Percentiles rank a stretch among this genome's conserved stretches.
Conservation (phyloP, 345 rosid genomes). For the thale cress (Arabidopsis thaliana) region TAIR10.1 NC_003074.8:18678001-18678500, state of each 20-base stretch:
- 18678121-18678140: conserved; percentile 8
- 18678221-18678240: conserved; percentile 73
- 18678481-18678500: neutral
- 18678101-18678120: conserved; percentile 23
- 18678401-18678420: conserved; percentile 28
- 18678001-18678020: conserved; percentile 54
- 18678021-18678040: conserved; percentile 75
- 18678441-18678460: conserved; percentile 21
- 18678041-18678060: conserved; percentile 53
- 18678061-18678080: conserved; percentile 62
- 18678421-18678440: neutral
- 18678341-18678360: conserved; percentile 95
- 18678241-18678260: conserved; percentile 62
- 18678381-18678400: conserved; percentile 54
- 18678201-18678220: conserved; percentile 84
- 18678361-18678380: conserved; percentile 77
- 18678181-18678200: conserved; percentile 99
- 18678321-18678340: conserved; percentile 69
- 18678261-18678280: conserved; percentile 57
- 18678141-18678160: conserved; percentile 42
- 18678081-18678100: conserved; percentile 97
- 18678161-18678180: conserved; percentile 41
- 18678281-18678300: conserved; percentile 57
- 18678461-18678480: neutral
- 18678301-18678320: conserved; percentile 71